phyloP scores from a whole-genome alignment of 345 rosid genomes.

The Balakata baccata region DNA sequence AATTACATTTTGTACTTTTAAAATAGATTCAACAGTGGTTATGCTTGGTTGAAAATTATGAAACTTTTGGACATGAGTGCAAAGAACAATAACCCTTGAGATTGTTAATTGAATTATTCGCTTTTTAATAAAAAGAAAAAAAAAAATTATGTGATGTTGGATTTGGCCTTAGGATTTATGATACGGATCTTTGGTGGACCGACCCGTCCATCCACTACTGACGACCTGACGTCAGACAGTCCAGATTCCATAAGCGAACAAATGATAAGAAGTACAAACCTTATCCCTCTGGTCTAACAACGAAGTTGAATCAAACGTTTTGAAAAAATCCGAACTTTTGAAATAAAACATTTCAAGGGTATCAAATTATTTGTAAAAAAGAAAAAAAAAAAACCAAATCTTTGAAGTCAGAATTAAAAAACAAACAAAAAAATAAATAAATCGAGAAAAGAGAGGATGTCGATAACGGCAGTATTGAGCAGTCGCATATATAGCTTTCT shows the following conservation, averaged over 20 bases:
- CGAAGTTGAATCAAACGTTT: neutral
- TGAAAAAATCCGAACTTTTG: neutral
- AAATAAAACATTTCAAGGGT: too few species aligned
- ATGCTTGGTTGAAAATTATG: too few species aligned
- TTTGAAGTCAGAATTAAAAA: neutral
- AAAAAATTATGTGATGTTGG: too few species aligned
- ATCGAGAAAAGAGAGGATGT: neutral
- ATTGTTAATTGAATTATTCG: too few species aligned
- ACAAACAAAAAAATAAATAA: neutral
- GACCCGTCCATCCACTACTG: neutral
- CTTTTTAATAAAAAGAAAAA: too few species aligned
- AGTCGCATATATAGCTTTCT: constrained; percentile 5
- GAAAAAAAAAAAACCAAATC: neutral
- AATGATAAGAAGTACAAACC: neutral
- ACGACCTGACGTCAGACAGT: neutral
- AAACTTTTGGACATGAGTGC: too few species aligned
- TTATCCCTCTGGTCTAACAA: neutral
- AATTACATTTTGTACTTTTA: too few species aligned
- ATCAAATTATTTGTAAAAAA: too few species aligned
- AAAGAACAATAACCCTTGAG: too few species aligned
- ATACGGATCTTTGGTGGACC: neutral
- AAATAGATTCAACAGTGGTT: too few species aligned
- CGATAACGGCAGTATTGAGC: constrained; percentile 5
- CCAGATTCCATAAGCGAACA: neutral
- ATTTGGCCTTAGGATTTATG: too few species aligned